These are phyloP conservation scores for Coemansia sp. DNA, from an alignment of 192 early-diverging fungal species.

Conservation along the genomic window DNA sequence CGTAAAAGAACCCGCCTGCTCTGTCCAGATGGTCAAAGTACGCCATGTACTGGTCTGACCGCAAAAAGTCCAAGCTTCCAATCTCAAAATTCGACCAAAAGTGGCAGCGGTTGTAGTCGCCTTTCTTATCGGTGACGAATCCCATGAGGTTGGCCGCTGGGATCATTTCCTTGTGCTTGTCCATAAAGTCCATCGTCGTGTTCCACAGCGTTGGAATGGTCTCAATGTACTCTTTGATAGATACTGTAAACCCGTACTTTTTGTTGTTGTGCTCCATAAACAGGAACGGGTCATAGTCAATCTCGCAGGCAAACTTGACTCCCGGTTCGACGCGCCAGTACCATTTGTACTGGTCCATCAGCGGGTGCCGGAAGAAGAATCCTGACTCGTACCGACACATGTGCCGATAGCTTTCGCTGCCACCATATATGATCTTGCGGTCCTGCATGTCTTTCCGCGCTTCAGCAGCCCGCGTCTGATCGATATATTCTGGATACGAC, in stretches of 20 bases:
- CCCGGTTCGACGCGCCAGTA: constrained; percentile 87
- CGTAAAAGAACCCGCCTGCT: constrained; percentile 8
- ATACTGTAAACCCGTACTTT: constrained; percentile 76
- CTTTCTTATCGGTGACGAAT: constrained; percentile 59
- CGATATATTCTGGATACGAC: constrained; percentile 73
- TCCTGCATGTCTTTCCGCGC: constrained; percentile 57
- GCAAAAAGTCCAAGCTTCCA: constrained; percentile 61
- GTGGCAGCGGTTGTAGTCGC: constrained; percentile 64
- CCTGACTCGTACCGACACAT: constrained; percentile 75
- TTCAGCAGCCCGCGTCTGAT: constrained; percentile 63
- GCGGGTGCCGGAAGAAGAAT: constrained; percentile 73
- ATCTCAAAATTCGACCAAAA: constrained; percentile 83
- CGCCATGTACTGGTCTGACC: constrained; percentile 7
- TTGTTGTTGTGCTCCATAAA: constrained; percentile 71
- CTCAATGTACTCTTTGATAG: constrained; percentile 60
- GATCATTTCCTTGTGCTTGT: constrained; percentile 56
- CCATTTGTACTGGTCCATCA: constrained; percentile 68
- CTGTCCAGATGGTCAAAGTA: constrained; percentile 11
- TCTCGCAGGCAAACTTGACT: constrained; percentile 75
- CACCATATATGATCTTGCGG: constrained; percentile 62
- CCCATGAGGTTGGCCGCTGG: constrained; percentile 58
- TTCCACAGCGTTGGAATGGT: constrained; percentile 79
- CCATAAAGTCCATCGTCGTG: constrained; percentile 58
- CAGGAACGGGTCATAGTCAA: constrained; percentile 79
- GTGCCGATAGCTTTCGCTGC: constrained; percentile 63